phyloP scores from a whole-genome alignment of 73 alveolate species.

The Diophrys sp. region DNA sequence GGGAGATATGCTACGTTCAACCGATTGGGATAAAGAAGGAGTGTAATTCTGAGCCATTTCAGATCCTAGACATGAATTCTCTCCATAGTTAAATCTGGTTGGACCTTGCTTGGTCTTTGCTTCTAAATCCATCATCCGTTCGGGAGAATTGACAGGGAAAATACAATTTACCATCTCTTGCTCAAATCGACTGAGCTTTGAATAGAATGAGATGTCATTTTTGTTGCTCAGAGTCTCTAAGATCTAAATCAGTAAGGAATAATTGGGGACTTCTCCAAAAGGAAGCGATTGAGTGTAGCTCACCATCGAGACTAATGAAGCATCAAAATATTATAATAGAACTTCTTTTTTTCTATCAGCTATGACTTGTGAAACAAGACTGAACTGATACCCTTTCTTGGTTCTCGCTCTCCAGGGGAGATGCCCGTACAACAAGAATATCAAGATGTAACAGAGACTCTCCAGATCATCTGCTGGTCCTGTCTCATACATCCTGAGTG shows the following conservation, averaged over 20 bases:
- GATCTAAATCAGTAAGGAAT: neutral
- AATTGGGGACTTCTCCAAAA: neutral
- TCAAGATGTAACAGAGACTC: neutral
- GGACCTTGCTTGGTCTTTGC: neutral
- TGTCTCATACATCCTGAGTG: neutral
- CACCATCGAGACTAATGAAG: neutral
- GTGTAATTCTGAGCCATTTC: neutral
- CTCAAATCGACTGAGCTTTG: neutral
- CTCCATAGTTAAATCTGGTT: neutral
- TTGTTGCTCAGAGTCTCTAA: neutral
- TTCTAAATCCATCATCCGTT: neutral
- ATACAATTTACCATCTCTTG: neutral
- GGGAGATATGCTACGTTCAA: too few relatives aligned
- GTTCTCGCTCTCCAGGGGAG: neutral
- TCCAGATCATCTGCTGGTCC: neutral
- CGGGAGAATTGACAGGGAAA: neutral
- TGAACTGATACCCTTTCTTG: neutral
- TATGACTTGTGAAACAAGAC: neutral
- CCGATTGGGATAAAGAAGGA: constrained; percentile 20
- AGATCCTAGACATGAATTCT: neutral
- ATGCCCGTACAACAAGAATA: neutral
- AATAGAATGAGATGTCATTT: neutral
- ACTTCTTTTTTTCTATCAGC: neutral
- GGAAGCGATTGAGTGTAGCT: neutral
- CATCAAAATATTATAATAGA: neutral